phyloP scores from a whole-genome alignment of 352 stramenopile species.

The Globisporangium takayamanum region DNA sequence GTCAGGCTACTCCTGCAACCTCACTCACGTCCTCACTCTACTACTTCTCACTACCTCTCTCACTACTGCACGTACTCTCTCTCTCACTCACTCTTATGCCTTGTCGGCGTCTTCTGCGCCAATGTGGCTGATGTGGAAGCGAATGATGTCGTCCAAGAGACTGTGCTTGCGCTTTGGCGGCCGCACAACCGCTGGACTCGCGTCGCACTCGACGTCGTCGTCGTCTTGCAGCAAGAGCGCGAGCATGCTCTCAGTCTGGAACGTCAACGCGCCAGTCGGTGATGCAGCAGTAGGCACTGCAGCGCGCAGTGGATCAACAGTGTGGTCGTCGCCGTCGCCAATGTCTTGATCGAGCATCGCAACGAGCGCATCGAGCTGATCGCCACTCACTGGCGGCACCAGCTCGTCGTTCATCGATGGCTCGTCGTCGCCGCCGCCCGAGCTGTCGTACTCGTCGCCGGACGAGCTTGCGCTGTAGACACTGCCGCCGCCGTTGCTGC shows the following conservation, averaged over 20 bases:
- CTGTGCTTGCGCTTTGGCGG: constrained; percentile 12
- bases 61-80: not conserved
- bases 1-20: no score
- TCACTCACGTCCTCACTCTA: no score
- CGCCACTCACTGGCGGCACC: not conserved
- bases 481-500: not conserved
- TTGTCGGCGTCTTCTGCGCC: not conserved
- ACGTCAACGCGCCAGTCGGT: not conserved
- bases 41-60: no score
- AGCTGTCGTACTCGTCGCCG: constrained; percentile 23
- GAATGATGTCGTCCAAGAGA: constrained; percentile 41
- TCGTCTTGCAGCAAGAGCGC: constrained; percentile 10
- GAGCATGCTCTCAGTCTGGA: constrained; percentile 4
- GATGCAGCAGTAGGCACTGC: not conserved
- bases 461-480: constrained; percentile 12
- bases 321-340: not conserved
- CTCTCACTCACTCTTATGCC: not conserved
- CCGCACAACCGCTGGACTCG: not conserved
- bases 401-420: constrained; percentile 8
- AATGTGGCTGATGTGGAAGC: constrained; percentile 32
- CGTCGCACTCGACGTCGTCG: not conserved
- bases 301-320: not conserved
- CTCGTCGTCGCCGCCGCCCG: constrained; percentile 17
- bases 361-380: constrained; percentile 34
- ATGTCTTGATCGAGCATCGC: constrained; percentile 28